Conservation (phyloP, 2,329 filamentous ascomycete species). For the Nothopassalora personata region DNA sequence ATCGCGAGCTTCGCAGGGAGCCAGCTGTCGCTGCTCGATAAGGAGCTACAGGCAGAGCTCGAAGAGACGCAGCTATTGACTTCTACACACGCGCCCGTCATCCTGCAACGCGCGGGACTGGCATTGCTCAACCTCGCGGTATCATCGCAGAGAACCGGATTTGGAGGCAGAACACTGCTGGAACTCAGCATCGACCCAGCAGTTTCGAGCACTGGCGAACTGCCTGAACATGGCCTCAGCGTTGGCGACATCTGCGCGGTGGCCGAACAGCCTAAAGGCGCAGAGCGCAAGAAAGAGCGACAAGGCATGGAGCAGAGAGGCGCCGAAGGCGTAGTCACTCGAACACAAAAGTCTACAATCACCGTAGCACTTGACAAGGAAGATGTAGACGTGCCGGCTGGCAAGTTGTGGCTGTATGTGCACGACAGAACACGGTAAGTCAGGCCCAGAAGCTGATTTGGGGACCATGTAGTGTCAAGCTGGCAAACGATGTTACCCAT, state of each 20-base stretch:
- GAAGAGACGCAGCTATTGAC: constrained; percentile 64
- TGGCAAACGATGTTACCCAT: constrained; percentile 63
- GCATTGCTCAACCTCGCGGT: constrained; percentile 72
- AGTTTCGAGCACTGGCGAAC: constrained; percentile 44
- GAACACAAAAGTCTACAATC: constrained; percentile 54
- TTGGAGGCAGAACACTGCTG: constrained; percentile 85
- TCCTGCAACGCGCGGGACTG: constrained; percentile 70
- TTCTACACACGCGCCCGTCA: constrained; percentile 60
- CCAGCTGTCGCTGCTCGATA: constrained; percentile 65
- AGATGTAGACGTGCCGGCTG: constrained; percentile 48
- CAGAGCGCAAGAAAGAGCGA: constrained; percentile 66
- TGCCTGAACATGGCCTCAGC: constrained; percentile 71
- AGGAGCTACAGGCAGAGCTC: constrained; percentile 68
- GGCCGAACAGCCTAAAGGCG: constrained; percentile 66
- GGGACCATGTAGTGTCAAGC: constrained; percentile 50
- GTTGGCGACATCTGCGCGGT: constrained; percentile 74
- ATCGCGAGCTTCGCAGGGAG: constrained; percentile 64
- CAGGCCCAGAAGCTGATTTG: constrained; percentile 13
- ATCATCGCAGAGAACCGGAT: constrained; percentile 72
- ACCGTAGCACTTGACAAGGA: constrained; percentile 67
- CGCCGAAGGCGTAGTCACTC: constrained; percentile 64
- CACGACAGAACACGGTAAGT: constrained; percentile 16
- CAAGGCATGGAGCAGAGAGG: constrained; percentile 65
- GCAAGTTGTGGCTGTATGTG: constrained; percentile 59
- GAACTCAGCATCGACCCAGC: constrained; percentile 74